These are phyloP conservation scores for Rutstroemia sp. DNA, from an alignment of 2,329 filamentous ascomycete genomes.

Conservation along the genomic window DNA sequence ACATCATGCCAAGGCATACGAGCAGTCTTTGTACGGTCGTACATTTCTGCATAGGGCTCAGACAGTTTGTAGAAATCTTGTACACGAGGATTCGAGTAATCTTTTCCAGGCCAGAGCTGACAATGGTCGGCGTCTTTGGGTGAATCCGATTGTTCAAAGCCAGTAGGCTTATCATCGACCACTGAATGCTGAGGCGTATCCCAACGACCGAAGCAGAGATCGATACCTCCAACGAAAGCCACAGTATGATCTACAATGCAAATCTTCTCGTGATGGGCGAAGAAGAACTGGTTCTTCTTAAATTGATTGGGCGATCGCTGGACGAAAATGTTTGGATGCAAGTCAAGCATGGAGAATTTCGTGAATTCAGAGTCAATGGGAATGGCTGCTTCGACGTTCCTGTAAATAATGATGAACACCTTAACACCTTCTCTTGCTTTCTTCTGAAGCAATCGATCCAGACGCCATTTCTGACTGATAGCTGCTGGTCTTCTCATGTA, in stretches of 20 bases:
- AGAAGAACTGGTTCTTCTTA: slow-evolving; percentile 99
- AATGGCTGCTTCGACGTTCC: slow-evolving; percentile 93
- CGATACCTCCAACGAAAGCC: slow-evolving; percentile 90
- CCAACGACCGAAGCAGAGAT: slow-evolving; percentile 96
- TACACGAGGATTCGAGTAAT: slow-evolving; percentile 94
- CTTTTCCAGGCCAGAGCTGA: slow-evolving; percentile 94
- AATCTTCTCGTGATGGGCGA: slow-evolving; percentile 98
- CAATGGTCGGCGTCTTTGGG: slow-evolving; percentile 90
- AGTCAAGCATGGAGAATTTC: slow-evolving; percentile 88
- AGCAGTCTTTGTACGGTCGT: slow-evolving; percentile 79
- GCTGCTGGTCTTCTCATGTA: slow-evolving; percentile 91
- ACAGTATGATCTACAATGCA: slow-evolving; percentile 93
- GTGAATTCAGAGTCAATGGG: slow-evolving; percentile 98
- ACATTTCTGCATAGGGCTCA: slow-evolving; percentile 98
- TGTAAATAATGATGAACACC: slow-evolving; percentile 94
- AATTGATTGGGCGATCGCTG: slow-evolving; percentile 96
- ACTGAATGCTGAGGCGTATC: slow-evolving; percentile 90
- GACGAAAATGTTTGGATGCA: slow-evolving; percentile 94
- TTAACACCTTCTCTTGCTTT: slow-evolving; percentile 96
- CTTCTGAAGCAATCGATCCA: slow-evolving; percentile 85
- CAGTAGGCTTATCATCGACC: slow-evolving; percentile 88
- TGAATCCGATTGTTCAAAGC: slow-evolving; percentile 71
- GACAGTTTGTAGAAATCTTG: slow-evolving; percentile 91
- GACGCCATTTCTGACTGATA: slow-evolving; percentile 95
- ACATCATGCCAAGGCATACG: slow-evolving; percentile 99